Evolutionary conservation across 2,329 filamentous ascomycete genomes (phyloP), one percentile per base, ranked within the genome.

Genomic region (Alternaria gansuensis): DNA sequence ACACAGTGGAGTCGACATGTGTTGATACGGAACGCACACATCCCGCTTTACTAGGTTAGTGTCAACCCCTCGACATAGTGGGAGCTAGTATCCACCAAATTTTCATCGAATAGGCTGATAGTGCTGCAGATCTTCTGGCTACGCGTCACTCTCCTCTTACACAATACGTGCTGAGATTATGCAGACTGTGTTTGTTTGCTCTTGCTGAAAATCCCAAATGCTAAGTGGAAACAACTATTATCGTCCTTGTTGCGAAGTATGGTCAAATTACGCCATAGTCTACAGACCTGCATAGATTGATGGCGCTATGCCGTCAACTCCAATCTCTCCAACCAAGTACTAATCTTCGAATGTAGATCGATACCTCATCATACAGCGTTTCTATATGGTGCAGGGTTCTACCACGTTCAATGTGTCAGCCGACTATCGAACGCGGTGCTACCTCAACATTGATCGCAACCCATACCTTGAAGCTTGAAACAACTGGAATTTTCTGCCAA

Each of bases 231-330:
- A 21, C 21, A 34, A 48, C 44, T 11, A 23, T 24, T 48, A 34
- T 48, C 44, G 44, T 36, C 44, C n/a, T 36, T 24, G 21, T 24
- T 36, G 21, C 44, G 21, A 33, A 26, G 21, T 48, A 26, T 48
- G 29, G 44, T 48, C 29, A 29, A 48, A 21, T 23, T 34, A 36
- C 44, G 44, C 44, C 21, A 36, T 36, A 8, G 7, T 11, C 13
- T 7, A 48, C 21, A 13, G 11, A 21, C 14, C 17, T 14, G 13
- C 29, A 21, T 14, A 14, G 9, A 26, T n/a, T 14, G 9, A n/a
- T 3, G 21, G 17, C 44, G 31, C 29, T 24, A 48, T 36, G 31
- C 33, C 21, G 44, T 36, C 7, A 48, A 48, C 9, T 24, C 29
- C 44, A 7, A 10, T 13, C 31, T 40, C 37, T 40, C 31, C 10